Conservation (phyloP, 2,329 filamentous ascomycete genomes). For the Neopestalotiopsis sp. region DNA sequence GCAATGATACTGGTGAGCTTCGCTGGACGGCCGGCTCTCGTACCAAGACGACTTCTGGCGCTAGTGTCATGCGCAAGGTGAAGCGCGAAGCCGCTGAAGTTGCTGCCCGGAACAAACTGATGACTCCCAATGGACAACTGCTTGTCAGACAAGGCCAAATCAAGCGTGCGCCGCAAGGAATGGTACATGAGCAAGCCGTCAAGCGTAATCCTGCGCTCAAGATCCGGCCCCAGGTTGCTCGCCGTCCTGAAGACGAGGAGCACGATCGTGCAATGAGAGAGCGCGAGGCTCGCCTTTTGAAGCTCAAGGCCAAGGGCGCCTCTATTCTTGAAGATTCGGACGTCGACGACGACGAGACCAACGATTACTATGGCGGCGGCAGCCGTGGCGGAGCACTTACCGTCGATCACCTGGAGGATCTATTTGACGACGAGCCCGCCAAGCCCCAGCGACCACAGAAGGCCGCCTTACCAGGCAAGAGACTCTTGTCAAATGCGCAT, state of each 20-base stretch:
- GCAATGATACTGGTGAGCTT: slow-evolving; percentile 41
- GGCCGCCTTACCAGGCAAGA: slow-evolving; percentile 18
- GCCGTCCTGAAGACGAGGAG: slow-evolving; percentile 22
- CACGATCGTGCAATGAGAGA: slow-evolving; percentile 37
- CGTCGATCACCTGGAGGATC: slow-evolving; percentile 30
- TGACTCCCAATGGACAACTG: slow-evolving; percentile 43
- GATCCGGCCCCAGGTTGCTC: slow-evolving; percentile 26
- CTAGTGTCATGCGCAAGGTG: slow-evolving; percentile 62
- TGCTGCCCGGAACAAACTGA: slow-evolving; percentile 51
- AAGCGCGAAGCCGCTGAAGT: slow-evolving; percentile 63
- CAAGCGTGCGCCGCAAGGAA: slow-evolving; percentile 54
- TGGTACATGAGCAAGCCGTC: slow-evolving; percentile 59
- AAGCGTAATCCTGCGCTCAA: slow-evolving; percentile 39
- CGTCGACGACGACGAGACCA: slow-evolving; percentile 30
- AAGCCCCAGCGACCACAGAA: slow-evolving; percentile 14
- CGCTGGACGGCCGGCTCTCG: slow-evolving; percentile 54
- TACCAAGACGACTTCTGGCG: slow-evolving; percentile 56
- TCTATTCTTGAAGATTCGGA: slow-evolving; percentile 49
- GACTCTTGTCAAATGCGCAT: slow-evolving; percentile 9
- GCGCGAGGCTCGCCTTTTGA: slow-evolving; percentile 43
- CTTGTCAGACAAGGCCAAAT: slow-evolving; percentile 46
- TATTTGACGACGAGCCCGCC: slow-evolving; percentile 26
- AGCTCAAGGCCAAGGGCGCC: slow-evolving; percentile 39
- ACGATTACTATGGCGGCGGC: slow-evolving; percentile 19
- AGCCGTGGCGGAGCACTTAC: slow-evolving; percentile 25